Base-by-base conservation (phyloP, 768 basidiomycete genomes). In the Pleurotus platypus region DNA sequence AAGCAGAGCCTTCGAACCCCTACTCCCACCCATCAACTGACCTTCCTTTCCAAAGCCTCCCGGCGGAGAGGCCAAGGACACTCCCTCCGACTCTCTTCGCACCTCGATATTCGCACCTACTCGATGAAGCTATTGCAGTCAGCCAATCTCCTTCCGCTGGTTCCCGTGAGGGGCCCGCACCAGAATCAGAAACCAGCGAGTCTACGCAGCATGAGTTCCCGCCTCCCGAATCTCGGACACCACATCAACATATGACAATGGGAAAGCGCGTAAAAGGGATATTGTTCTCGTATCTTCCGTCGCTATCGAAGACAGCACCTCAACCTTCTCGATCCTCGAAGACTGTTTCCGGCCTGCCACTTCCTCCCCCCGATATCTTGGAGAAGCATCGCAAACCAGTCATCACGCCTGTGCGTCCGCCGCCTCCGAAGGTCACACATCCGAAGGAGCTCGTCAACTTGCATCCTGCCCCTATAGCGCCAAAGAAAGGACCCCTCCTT, bases 381-480 rank as follows among this genome's bases (percentile, higher is more conserved):
- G 71, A 72, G 57, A 80, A 81, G 55, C 66, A 69, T 13, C 79
- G 86, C 2, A 79, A 75, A 4, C 86, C 85, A 1, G 75, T 90
- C 12, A 63, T 68, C 12, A 89, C 89, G 0, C 89, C 88, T 3
- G 77, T 70, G 2, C 75, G 83, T 13, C 80, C 76, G 40, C 79
- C 77, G 1, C 57, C 73, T 12, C 75, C 80, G 0, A 78, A 73
- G 60, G 60, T 69, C 1, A 68, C 71, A 9, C 80, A 77, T 57
- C 87, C 87, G 0, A 90, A 83, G 68, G 87, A 89, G 26, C 75
- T 84, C 15, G 86, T 90, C 2, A 70, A 77, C 16, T 75, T 92
- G 8, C 77, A 86, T 37, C 84, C 78, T 9, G 78, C 82, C 1
- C 79, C 84, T 0, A 69, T 73, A 7, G 73, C 76, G 2, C 63